Percentiles rank a stretch among this genome's conserved stretches.
Conservation (phyloP, 1,284 basidiomycete genomes). For the Ustilago bromivora region DNA sequence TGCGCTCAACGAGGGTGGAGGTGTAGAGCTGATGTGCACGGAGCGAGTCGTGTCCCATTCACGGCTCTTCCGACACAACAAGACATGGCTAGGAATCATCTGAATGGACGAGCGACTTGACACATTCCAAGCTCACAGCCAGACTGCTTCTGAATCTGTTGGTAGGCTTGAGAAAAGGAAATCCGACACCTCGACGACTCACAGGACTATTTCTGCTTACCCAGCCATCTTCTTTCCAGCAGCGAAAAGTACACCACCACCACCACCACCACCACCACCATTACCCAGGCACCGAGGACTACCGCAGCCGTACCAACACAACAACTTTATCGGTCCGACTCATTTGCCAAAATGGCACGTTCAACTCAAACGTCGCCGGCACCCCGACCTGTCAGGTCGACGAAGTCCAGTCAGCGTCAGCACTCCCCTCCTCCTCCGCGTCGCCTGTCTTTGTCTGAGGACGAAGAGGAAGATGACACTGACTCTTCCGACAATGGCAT, state of each 20-base stretch:
- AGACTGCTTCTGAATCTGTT: background rate
- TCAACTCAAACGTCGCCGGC: constrained; percentile 20
- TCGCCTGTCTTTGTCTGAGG: background rate
- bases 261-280: background rate
- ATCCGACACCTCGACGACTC: background rate
- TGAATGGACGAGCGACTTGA: background rate
- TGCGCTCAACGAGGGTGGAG: background rate
- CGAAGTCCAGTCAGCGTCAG: background rate
- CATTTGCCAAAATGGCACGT: constrained; percentile 12
- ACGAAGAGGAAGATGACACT: background rate
- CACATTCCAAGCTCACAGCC: background rate
- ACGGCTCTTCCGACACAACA: background rate
- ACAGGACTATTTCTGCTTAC: background rate
- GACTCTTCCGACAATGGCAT: background rate
- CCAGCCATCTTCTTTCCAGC: background rate
- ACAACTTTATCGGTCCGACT: background rate
- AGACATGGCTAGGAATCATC: background rate
- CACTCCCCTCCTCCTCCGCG: background rate
- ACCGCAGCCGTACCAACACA: background rate
- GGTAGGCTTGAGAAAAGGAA: too few species aligned
- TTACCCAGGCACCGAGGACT: too few species aligned
- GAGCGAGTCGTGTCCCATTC: background rate
- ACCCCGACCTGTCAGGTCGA: background rate
- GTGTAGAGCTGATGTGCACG: background rate
- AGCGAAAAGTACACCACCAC: background rate